Evolutionary conservation across 331 rosid species (phyloP).

Genomic region (Ulmus americana): DNA sequence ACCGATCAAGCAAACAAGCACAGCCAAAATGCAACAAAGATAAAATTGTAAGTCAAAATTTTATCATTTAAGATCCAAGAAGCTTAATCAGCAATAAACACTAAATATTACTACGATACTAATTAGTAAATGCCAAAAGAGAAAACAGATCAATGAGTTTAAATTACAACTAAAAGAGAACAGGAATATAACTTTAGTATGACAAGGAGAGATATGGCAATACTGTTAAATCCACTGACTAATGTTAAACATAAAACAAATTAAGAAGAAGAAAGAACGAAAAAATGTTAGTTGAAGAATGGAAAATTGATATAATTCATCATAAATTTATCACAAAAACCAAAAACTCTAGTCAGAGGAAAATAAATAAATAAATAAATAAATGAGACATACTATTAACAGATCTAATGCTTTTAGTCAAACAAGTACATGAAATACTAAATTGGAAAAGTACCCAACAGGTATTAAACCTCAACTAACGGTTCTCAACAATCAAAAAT

Average conservation of each 20-base stretch:
- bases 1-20: slow-evolving; percentile 20
- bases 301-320: neutral
- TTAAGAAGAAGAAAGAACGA: too few species aligned
- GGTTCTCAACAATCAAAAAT: neutral
- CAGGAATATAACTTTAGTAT: neutral
- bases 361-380: neutral
- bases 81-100: neutral
- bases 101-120: too few species aligned
- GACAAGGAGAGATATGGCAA: too few species aligned
- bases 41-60: neutral
- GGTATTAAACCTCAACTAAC: neutral
- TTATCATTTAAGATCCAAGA: neutral
- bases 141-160: neutral
- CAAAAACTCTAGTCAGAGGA: neutral
- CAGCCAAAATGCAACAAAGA: slow-evolving; percentile 17
- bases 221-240: too few species aligned
- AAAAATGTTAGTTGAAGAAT: neutral
- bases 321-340: neutral
- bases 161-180: neutral
- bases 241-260: too few species aligned
- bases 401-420: slow-evolving; percentile 5
- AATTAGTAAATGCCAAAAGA: too few species aligned
- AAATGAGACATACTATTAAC: neutral
- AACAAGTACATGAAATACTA: neutral
- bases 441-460: neutral